Base-by-base conservation (phyloP, 2,329 filamentous ascomycete species). In the Cordyceps militaris region DNA sequence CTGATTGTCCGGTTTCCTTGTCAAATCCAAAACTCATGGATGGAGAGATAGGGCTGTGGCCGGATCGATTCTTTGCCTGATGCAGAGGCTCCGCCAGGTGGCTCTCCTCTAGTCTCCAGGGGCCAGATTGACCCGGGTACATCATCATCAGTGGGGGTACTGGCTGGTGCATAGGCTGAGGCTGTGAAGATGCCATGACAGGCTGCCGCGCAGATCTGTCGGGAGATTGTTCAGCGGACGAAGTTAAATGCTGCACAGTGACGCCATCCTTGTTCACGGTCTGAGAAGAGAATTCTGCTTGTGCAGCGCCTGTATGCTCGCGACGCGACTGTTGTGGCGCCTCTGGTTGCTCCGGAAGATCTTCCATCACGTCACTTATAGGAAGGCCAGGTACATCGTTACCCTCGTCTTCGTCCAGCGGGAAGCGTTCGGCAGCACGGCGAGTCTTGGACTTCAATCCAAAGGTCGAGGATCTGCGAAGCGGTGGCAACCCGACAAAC, bases 401-500 rank as follows among this genome's bases (percentile, higher is more conserved):
- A 11, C 19, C 30, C 1, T 66, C 63, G 44, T 74, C 69, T 26
- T 74, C 70, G 19, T 68, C 66, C 4, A 69, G 59, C 4, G 70
- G 66, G 58, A 70, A 66, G 26, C 65, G 66, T 47, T 69, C 69
- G 11, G 64, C 64, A 9, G 70, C 71, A 57, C 70, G 73, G 56
- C 65, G 69, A 36, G 67, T 67, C 57, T 65, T 69, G 32, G 67
- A 62, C 23, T 63, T 67, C 19, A 79, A 62, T 19, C 78, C 78
- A 66, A 86, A 81, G 3, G 79, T 81, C 16, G 83, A 85, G 14
- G 75, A 77, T 32, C 81, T 75, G 47, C 81, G 76, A 59, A 86
- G 83, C 1, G 80, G 81, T 3, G 83, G 83, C 38, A 86, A 67
- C 1, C 80, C 80, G 23, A 78, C 71, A 61, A 85, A 85, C 1